Evolutionary conservation across 176 grass and related monocot species (phyloP).

Genomic region (Rhynchospora pubera): DNA sequence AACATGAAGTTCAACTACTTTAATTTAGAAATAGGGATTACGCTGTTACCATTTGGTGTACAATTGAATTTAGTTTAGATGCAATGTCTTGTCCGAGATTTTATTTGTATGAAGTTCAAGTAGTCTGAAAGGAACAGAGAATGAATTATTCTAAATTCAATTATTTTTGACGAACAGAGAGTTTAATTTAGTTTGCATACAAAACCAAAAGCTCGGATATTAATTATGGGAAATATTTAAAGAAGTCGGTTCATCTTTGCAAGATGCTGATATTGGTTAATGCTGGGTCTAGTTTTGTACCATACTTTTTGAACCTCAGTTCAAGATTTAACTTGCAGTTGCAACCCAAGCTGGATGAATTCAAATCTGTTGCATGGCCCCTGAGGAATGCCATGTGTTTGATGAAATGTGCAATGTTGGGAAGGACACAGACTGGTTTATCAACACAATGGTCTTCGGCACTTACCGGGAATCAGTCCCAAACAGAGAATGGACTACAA

Average conservation of each 20-base stretch:
- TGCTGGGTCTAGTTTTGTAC: neutral
- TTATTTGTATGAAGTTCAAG: neutral
- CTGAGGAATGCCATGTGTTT: neutral
- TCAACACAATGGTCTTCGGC: constrained; percentile 17
- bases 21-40: neutral
- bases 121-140: too few relatives aligned
- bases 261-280: neutral
- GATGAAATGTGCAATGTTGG: neutral
- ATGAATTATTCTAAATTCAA: too few relatives aligned
- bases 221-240: too few relatives aligned
- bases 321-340: neutral
- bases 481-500: constrained; percentile 8
- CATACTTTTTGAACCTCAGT: neutral
- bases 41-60: neutral
- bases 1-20: too few relatives aligned
- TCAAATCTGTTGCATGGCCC: neutral
- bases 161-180: too few relatives aligned
- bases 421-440: neutral
- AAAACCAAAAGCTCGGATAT: too few relatives aligned
- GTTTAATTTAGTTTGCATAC: too few relatives aligned
- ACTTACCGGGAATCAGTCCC: constrained; percentile 30
- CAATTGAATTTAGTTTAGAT: neutral
- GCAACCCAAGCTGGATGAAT: neutral
- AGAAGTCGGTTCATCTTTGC: neutral
- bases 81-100: neutral